These are phyloP conservation scores for Coemansia biformis DNA, from an alignment of 192 early-diverging fungal genomes.

Conservation along the genomic window DNA sequence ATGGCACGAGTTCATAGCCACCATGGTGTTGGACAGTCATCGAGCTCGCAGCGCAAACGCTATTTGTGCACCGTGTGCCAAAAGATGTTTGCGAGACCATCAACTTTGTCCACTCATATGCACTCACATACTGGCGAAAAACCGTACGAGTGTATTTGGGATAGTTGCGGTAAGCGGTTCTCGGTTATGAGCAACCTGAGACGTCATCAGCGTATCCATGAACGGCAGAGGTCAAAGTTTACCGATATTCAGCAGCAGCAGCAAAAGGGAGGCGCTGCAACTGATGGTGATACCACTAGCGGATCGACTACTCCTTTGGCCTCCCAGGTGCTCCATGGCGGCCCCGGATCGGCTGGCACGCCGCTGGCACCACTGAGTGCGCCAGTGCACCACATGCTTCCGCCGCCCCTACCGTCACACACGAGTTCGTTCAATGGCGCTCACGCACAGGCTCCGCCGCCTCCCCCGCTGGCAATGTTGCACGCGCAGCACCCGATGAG, in stretches of 20 bases:
- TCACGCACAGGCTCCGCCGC: neutral
- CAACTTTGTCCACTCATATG: conserved; percentile 49
- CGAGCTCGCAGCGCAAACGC: conserved; percentile 52
- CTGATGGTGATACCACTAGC: conserved; percentile 16
- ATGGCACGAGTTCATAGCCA: conserved; percentile 33
- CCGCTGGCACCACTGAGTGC: neutral
- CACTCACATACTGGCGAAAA: conserved; percentile 53
- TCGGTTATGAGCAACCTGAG: conserved; percentile 67
- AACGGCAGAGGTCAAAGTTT: conserved; percentile 44
- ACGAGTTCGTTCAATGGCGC: neutral
- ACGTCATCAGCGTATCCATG: conserved; percentile 58
- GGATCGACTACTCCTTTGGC: conserved; percentile 43
- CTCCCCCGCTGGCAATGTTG: conserved; percentile 3
- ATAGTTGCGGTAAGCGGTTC: conserved; percentile 61
- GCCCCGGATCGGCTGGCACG: neutral
- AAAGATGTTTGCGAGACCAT: conserved; percentile 49
- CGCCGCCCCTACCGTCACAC: conserved; percentile 7
- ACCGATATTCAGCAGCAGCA: conserved; percentile 34
- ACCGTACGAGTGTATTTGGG: conserved; percentile 53
- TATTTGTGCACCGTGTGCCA: conserved; percentile 49
- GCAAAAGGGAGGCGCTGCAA: conserved; percentile 6
- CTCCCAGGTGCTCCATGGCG: conserved; percentile 23
- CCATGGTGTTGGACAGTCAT: conserved; percentile 11
- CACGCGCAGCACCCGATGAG: conserved; percentile 1
- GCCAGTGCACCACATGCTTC: conserved; percentile 16